Percentiles rank a stretch among this genome's conserved stretches.
Conservation (phyloP, 495 filamentous ascomycete genomes). For the Trichoderma asperelloides region DNA sequence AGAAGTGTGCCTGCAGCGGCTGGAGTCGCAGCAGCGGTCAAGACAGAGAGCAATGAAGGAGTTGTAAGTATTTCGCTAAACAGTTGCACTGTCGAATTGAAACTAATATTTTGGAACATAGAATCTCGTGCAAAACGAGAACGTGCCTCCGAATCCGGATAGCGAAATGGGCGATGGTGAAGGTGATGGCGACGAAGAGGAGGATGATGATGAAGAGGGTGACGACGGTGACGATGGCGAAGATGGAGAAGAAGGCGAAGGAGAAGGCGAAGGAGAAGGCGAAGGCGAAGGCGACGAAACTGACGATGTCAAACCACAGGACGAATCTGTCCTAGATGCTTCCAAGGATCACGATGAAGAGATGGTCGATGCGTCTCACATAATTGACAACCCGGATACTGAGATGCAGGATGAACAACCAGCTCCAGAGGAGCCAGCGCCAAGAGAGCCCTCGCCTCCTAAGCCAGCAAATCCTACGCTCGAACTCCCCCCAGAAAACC, state of each 20-base stretch:
- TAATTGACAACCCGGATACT: conserved; percentile 16
- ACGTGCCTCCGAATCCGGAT: conserved; percentile 28
- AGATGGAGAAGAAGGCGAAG: conserved; percentile 34
- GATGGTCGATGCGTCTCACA: conserved; percentile 19
- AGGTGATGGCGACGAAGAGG: conserved; percentile 50
- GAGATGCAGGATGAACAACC: conserved; percentile 21
- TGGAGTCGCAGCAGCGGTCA: conserved; percentile 17
- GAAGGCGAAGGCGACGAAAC: conserved; percentile 28
- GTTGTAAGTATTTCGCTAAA: conserved; percentile 13
- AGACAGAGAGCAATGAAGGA: conserved; percentile 13
- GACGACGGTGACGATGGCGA: conserved; percentile 37
- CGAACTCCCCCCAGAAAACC: conserved; percentile 12
- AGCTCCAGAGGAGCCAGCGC: not conserved
- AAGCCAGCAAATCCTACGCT: conserved; percentile 7
- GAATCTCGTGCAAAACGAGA: conserved; percentile 35
- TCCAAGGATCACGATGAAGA: conserved; percentile 18
- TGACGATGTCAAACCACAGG: conserved; percentile 19
- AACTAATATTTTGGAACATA: conserved; percentile 25
- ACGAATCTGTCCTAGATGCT: conserved; percentile 1
- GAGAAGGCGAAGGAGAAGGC: conserved; percentile 29
- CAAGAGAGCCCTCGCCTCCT: conserved; percentile 15
- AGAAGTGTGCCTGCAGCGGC: conserved; percentile 1
- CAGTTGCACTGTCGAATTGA: conserved; percentile 25
- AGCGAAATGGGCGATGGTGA: conserved; percentile 44
- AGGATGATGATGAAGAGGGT: conserved; percentile 38